Base-by-base conservation (phyloP, 2,329 filamentous ascomycete genomes). In the Aspergillus sp. region DNA sequence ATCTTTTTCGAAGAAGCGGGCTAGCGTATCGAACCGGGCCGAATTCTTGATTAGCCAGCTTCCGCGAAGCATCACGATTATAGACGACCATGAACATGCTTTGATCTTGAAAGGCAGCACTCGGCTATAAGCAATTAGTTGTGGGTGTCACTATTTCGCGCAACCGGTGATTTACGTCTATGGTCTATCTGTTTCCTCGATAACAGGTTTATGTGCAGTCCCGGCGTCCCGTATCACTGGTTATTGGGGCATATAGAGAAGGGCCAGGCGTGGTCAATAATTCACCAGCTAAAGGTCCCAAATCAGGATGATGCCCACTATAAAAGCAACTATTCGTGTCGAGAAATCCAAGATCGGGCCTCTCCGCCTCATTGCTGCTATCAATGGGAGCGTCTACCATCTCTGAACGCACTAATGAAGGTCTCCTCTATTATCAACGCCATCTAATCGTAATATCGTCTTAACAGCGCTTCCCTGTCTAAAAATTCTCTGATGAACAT, bases 1-100 rank as follows among this genome's bases (percentile, higher is more conserved):
- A 77, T 63, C 59, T 79, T 12, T 80, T 80, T 57, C 73, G 75
- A 53, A 75, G 71, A 62, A 77, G 77, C 12, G 76, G 76, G 35
- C 61, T 77, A 37, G 68, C 69, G 19, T 69, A 69, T 50, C 68
- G 71, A 51, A 63, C 61, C 40, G 63, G 61, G 6, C 62, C 56
- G 15, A 48, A 44, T 14, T 35, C 48, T 15, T 61, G 52, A 58
- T 23, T 31, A 45, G 15, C 50, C 41, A 15, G 19, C 35, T 11
- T 41, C 15, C 40, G n/a, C 31, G 23, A 17, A 23, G 27, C 21
- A 27, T 27, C 12, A 48, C 24, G 35, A 33, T 47, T 21, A 45
- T 40, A 53, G n/a, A 37, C 15, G 31, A 24, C 21, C 21, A 17
- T 46, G 31, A n/a, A 39, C 4, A 17, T n/a, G 14, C 27, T 48